A percentile compares a stretch with the other conserved stretches of the same genome.
Conservation (phyloP, 805 yeast species). For the Henningerozyma blattae region DNA sequence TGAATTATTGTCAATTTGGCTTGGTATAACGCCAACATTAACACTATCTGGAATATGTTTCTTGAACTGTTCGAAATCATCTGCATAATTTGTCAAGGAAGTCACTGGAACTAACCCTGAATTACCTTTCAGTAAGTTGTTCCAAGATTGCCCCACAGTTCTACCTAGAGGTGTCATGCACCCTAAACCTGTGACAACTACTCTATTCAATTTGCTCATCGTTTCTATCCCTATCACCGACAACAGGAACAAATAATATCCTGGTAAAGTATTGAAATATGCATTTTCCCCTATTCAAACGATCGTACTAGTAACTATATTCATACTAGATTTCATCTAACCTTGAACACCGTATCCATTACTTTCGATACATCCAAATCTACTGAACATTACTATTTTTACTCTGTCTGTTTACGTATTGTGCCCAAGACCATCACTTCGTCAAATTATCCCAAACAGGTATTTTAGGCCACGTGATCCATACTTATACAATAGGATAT, state of each 20-base stretch:
- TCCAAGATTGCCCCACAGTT: conserved; percentile 46
- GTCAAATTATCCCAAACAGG: too few species aligned
- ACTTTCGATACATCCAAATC: too few species aligned
- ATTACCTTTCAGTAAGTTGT: conserved; percentile 33
- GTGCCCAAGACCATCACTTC: too few species aligned
- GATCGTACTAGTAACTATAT: too few species aligned
- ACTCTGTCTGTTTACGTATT: too few species aligned
- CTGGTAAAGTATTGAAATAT: background rate
- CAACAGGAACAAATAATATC: too few species aligned
- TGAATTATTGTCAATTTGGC: conserved; percentile 20
- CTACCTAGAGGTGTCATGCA: conserved; percentile 78
- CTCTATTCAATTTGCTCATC: conserved; percentile 45
- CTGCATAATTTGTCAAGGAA: conserved; percentile 21
- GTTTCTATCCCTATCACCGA: too few species aligned
- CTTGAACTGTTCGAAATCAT: conserved; percentile 30
- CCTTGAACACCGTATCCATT: too few species aligned
- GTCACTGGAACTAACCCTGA: conserved; percentile 52
- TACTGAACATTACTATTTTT: too few species aligned
- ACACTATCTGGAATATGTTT: conserved; percentile 44
- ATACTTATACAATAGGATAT: too few species aligned
- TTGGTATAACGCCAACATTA: conserved; percentile 59
- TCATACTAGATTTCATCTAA: too few species aligned
- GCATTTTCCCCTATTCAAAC: background rate
- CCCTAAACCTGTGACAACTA: conserved; percentile 90
- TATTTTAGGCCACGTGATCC: too few species aligned